Base-by-base conservation (phyloP, 345 rosid species). In the Microcos paniculata region DNA sequence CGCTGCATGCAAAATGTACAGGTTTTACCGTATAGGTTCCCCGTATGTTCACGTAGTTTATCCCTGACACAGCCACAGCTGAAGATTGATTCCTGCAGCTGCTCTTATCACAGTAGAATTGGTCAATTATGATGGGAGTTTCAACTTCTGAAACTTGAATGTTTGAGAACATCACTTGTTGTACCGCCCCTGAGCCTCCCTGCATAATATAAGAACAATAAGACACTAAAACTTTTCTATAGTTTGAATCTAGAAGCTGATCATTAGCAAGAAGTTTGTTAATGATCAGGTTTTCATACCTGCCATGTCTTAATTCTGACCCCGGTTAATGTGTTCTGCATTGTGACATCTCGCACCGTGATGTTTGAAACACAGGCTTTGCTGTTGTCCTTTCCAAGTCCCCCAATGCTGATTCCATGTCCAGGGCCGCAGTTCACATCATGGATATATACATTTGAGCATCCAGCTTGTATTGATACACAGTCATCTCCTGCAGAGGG, bases 291-390 rank as follows among this genome's bases (percentile, higher is more conserved):
- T 12, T 30, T 71, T 51, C 68, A 35, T 83, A 90, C 97, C 98
- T 92, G 97, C 98, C 98, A 92, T 61, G 98, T 91, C 88, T 94
- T 94, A 73, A 94, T 92, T 78, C 98, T 82, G 61, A 94, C 94
- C 61, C 97, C 97, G 19, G 88, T 88, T 45, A 82, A 35, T 31
- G 98, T 92, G 76, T 78, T 77, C 31, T 86, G 87, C 81, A 94
- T 79, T 0, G 73, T 73, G 71, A 86, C 90, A 76, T 92, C 92
- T 51, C 90, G 90, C 72, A 92, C 91, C 19, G 91, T 94, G 62
- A 94, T 70, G 67, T 91, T 91, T 28, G 95, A 92, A 72, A 94
- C 98, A 75, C 98, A 91, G 18, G 98, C 97, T 81, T 89, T 90
- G 70, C 85, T 78, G 71, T 83, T 75, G 45, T 80, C 93, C 76